These are phyloP conservation scores for Diaporthe citri DNA, from an alignment of 2,329 filamentous ascomycete species.

Conservation along the genomic window DNA sequence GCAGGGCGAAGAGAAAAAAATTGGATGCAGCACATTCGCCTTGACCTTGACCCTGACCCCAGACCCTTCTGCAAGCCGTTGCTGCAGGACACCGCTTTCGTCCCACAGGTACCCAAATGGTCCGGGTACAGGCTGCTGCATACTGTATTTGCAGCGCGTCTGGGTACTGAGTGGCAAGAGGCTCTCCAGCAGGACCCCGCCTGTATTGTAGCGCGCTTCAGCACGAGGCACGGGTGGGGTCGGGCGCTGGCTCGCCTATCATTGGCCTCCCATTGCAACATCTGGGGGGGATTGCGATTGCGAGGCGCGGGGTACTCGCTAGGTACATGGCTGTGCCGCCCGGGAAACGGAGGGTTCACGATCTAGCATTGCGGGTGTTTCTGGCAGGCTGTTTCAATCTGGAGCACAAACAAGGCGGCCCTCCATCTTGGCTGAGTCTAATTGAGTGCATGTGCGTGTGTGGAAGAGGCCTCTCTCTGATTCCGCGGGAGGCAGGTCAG, in stretches of 20 bases:
- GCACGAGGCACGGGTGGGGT: constrained; percentile 26
- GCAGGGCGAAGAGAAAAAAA: constrained; percentile 31
- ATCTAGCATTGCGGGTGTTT: not conserved
- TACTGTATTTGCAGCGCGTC: not conserved
- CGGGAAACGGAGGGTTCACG: not conserved
- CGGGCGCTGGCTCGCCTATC: constrained; percentile 2
- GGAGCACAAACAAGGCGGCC: not conserved
- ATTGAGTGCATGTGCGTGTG: not conserved
- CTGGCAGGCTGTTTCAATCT: not conserved
- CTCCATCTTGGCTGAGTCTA: constrained; percentile 1
- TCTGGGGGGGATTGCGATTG: constrained; percentile 9
- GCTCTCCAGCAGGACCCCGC: not conserved
- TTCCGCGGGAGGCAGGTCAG: not conserved
- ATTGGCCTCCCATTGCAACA: constrained; percentile 33
- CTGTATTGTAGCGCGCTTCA: constrained; percentile 21
- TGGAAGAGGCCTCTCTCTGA: not conserved
- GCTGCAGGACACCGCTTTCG: constrained; percentile 20
- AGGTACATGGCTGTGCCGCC: constrained; percentile 4
- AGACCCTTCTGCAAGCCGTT: constrained; percentile 5
- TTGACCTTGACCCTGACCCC: constrained; percentile 15
- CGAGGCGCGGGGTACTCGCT: constrained; percentile 23
- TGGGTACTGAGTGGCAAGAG: not conserved
- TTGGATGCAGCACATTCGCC: constrained; percentile 27
- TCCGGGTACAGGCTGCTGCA: not conserved
- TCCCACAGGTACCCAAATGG: not conserved